A percentile compares a stretch with the other conserved stretches of the same genome.
These are phyloP conservation scores for Penicillium sp. DNA, from an alignment of 2,329 filamentous ascomycete species.

Conservation along the genomic window DNA sequence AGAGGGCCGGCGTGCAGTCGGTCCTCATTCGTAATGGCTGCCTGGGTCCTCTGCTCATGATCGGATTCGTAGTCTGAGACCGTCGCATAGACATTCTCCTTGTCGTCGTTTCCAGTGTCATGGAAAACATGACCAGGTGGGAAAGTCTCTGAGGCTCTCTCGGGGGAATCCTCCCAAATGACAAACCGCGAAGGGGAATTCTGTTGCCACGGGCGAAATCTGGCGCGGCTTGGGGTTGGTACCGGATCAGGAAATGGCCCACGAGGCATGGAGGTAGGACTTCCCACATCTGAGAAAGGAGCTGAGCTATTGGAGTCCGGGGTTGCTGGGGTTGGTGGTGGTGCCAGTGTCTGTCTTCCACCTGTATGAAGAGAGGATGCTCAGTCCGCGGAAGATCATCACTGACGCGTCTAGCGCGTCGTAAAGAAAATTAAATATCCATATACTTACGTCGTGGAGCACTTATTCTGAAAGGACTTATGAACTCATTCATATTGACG, in stretches of 20 bases:
- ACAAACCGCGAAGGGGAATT: background rate
- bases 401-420: no score
- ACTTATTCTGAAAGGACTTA: background rate
- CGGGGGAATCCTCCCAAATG: slow-evolving; percentile 9
- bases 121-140: background rate
- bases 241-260: background rate
- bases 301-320: background rate
- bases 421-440: background rate
- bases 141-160: background rate
- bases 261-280: background rate
- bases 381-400: no score
- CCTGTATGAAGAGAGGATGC: background rate
- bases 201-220: background rate
- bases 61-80: background rate
- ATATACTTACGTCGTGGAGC: background rate
- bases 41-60: background rate
- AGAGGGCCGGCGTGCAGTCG: background rate
- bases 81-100: slow-evolving; percentile 4
- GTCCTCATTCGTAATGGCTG: no score
- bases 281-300: background rate
- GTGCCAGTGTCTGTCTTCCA: background rate
- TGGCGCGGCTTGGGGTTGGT: background rate
- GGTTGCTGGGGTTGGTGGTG: background rate
- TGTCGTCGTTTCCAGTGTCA: background rate
- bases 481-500: background rate